Conservation (phyloP, 2,329 filamentous ascomycete genomes). For the Simplicillium sp. region DNA sequence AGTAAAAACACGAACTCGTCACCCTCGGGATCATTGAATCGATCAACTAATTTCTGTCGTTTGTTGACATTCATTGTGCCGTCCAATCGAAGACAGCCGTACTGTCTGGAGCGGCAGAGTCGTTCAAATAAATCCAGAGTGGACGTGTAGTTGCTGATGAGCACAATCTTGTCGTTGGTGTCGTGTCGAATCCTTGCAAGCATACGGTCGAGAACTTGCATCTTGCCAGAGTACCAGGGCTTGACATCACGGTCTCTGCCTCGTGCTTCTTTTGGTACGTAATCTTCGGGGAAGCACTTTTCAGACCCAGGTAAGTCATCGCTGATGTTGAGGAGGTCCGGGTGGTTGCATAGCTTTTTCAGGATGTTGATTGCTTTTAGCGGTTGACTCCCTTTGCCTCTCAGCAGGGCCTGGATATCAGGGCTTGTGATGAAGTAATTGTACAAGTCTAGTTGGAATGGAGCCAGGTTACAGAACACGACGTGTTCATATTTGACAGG, state of each 20-base stretch:
- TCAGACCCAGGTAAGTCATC: slow-evolving; percentile 85
- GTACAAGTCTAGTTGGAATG: slow-evolving; percentile 88
- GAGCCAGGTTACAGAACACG: slow-evolving; percentile 90
- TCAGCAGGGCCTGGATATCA: slow-evolving; percentile 82
- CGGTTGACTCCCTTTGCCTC: slow-evolving; percentile 90
- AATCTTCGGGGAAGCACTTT: slow-evolving; percentile 72
- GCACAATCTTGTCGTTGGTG: slow-evolving; percentile 97
- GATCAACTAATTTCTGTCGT: slow-evolving; percentile 92
- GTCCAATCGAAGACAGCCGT: slow-evolving; percentile 82
- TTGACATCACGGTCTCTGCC: slow-evolving; percentile 89
- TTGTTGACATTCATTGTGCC: slow-evolving; percentile 98
- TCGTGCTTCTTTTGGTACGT: slow-evolving; percentile 75
- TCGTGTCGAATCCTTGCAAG: slow-evolving; percentile 88
- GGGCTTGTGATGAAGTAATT: slow-evolving; percentile 96
- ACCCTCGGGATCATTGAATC: slow-evolving; percentile 89
- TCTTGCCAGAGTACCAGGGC: slow-evolving; percentile 95
- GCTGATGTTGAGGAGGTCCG: slow-evolving; percentile 76
- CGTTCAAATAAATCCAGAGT: slow-evolving; percentile 91
- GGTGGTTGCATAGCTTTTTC: slow-evolving; percentile 98
- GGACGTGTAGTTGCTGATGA: slow-evolving; percentile 97
- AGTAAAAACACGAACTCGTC: slow-evolving; percentile 91
- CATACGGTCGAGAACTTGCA: slow-evolving; percentile 98
- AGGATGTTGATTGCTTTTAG: slow-evolving; percentile 93
- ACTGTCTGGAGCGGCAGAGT: slow-evolving; percentile 74
- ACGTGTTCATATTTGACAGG: slow-evolving; percentile 99